phyloP scores from a whole-genome alignment of 352 stramenopile species.

The Albugo laibachii region DNA sequence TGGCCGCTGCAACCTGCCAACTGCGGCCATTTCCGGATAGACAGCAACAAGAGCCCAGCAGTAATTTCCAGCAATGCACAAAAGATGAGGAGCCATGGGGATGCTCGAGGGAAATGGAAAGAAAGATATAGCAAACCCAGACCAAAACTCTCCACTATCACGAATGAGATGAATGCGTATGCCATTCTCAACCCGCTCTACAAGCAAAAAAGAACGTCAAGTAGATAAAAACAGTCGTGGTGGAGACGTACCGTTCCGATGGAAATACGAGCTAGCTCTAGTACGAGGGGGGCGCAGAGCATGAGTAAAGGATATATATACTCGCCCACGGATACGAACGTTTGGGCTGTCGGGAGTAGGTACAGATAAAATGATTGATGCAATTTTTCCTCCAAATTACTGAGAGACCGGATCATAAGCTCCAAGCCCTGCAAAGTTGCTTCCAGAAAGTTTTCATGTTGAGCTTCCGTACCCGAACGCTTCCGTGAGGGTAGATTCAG shows the following conservation, averaged over 20 bases:
- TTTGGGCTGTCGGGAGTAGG: conserved; percentile 37
- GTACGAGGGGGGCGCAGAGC: conserved; percentile 4
- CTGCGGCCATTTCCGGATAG: too few species aligned
- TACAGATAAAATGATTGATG: conserved; percentile 82
- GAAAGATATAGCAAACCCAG: conserved; percentile 6
- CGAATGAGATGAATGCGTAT: conserved; percentile 2
- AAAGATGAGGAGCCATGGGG: too few species aligned
- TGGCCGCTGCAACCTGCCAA: too few species aligned
- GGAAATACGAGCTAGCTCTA: not conserved
- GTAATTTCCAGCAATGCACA: too few species aligned
- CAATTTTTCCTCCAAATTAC: conserved; percentile 77
- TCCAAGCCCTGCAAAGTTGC: conserved; percentile 31
- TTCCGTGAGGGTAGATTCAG: conserved; percentile 2
- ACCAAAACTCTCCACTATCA: conserved; percentile 17
- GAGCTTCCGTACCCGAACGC: not conserved
- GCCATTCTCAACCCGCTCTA: not conserved
- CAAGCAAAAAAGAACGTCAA: not conserved
- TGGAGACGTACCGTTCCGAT: not conserved
- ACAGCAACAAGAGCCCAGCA: too few species aligned
- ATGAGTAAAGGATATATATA: conserved; percentile 67
- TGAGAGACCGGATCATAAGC: conserved; percentile 50
- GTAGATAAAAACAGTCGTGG: not conserved
- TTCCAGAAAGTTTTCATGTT: conserved; percentile 10
- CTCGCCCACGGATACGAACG: conserved; percentile 75
- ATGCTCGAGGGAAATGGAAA: too few species aligned